Percentiles rank a stretch among this genome's conserved stretches.
Conservation (phyloP, 441 rosid genomes). For the Eruca vesicaria region DNA sequence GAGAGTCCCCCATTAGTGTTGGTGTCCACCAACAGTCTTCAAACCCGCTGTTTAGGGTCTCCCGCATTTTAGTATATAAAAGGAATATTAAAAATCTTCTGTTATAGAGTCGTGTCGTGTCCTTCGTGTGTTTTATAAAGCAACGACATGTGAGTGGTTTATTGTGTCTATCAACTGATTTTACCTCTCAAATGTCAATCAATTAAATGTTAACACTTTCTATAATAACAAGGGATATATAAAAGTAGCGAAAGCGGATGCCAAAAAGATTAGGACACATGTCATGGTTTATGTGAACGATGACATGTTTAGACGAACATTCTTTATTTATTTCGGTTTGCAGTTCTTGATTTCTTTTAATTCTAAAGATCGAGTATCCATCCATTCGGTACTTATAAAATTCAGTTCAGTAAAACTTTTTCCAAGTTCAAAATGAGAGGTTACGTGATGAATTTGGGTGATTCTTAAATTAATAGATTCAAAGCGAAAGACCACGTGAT, state of each 20-base stretch:
- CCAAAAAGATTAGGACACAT: slow-evolving; percentile 19
- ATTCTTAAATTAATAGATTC: too few relatives aligned
- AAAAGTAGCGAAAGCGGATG: not conserved
- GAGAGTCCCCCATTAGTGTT: too few relatives aligned
- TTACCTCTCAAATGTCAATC: slow-evolving; percentile 6
- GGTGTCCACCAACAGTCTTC: too few relatives aligned
- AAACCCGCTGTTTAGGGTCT: too few relatives aligned
- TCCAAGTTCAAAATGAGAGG: too few relatives aligned
- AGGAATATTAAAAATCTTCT: not conserved
- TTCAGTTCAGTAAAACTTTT: too few relatives aligned
- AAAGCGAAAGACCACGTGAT: not conserved
- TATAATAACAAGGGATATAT: not conserved
- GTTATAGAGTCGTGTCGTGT: slow-evolving; percentile 5
- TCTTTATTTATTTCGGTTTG: too few relatives aligned
- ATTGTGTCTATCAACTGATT: slow-evolving; percentile 20
- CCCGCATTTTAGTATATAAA: too few relatives aligned
- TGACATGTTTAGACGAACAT: slow-evolving; percentile 16
- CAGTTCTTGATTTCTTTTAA: too few relatives aligned
- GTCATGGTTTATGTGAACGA: not conserved
- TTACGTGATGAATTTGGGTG: not conserved
- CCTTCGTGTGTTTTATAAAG: slow-evolving; percentile 4
- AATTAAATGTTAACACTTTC: not conserved
- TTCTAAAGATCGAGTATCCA: too few relatives aligned
- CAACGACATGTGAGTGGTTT: too few relatives aligned
- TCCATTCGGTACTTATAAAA: too few relatives aligned